Base-by-base conservation (phyloP, 495 filamentous ascomycete genomes). In the Penicillium crystallinum region DNA sequence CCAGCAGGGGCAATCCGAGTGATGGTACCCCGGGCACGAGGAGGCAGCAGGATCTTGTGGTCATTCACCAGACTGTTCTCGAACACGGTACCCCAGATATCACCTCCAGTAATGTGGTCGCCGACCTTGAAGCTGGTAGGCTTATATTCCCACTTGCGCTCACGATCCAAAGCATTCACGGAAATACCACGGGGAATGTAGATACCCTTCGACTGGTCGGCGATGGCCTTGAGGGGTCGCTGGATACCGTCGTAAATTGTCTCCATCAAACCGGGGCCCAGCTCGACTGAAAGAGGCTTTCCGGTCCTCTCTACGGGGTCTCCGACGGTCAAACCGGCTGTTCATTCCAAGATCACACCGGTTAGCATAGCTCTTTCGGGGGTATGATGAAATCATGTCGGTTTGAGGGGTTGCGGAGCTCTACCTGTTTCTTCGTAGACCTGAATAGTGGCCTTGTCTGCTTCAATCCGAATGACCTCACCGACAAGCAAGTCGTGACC, bases 211-310 rank as follows among this genome's bases (percentile, higher is more conserved):
- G 88, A 84, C 43, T 83, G 70, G 40, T 85, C 76, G 50, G 86
- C 78, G 63, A 99, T 99, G 50, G 81, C 82, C 65, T 84, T 85
- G 57, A 99, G 83, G 49, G 93, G 93, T 54, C 93, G 88, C 69
- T 99, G 93, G 61, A 99, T 97, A 67, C 93, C 93, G 67, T 99
- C 95, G 76, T 98, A 98, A 67, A 98, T 98, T 46, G 95, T 98
- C 76, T 97, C 91, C 83, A 98, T 89, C 73, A 99, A 73, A 62
- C 95, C 93, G 56, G 93, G 93, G 23, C 93, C 93, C 47, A 97
- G 84, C 72, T 99, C 95, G 67, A 99, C 93, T 41, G 91, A 95
- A 4, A 99, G 79, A 51, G 93, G 95, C 79, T 96, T 96, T 63
- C 90, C 89, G 14, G 93, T 95, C 56, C 91, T 81, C 29, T 76